Conservation (phyloP, 2,329 filamentous ascomycete species). For the Pyricularia sp. region DNA sequence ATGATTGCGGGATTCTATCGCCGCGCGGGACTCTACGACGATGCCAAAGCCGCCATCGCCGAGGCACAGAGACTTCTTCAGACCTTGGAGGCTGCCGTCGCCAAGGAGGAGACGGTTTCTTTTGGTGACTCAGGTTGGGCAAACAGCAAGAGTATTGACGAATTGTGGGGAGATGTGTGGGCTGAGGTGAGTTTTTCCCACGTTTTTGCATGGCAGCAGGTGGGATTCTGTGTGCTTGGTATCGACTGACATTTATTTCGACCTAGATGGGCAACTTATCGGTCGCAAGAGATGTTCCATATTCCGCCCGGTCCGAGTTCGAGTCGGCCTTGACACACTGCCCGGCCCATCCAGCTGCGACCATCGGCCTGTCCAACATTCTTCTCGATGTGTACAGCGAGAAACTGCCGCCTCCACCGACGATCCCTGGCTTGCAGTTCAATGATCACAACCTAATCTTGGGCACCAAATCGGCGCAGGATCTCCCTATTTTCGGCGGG, state of each 20-base stretch:
- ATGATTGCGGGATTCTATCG: conserved; percentile 85
- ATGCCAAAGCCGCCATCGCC: conserved; percentile 67
- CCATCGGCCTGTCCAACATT: conserved; percentile 74
- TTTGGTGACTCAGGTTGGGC: conserved; percentile 66
- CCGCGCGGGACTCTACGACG: conserved; percentile 68
- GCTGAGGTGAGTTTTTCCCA: conserved; percentile 55
- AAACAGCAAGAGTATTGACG: conserved; percentile 70
- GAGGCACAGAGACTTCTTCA: conserved; percentile 75
- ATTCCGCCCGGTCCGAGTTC: conserved; percentile 66
- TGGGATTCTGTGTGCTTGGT: neutral
- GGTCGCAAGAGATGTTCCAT: conserved; percentile 49
- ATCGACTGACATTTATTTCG: neutral
- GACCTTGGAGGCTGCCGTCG: conserved; percentile 49
- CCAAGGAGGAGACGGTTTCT: conserved; percentile 50
- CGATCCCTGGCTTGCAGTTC: conserved; percentile 35
- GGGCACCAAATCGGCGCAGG: conserved; percentile 7
- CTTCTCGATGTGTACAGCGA: conserved; percentile 77
- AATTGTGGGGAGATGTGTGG: conserved; percentile 76
- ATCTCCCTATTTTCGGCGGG: neutral
- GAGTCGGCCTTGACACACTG: conserved; percentile 74
- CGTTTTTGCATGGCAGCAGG: neutral
- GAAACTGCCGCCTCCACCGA: conserved; percentile 49
- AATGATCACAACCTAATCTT: conserved; percentile 19
- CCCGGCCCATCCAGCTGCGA: conserved; percentile 71
- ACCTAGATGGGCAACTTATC: conserved; percentile 58